Conservation (phyloP, 805 yeast species). For the Millerozyma acaciae region DNA sequence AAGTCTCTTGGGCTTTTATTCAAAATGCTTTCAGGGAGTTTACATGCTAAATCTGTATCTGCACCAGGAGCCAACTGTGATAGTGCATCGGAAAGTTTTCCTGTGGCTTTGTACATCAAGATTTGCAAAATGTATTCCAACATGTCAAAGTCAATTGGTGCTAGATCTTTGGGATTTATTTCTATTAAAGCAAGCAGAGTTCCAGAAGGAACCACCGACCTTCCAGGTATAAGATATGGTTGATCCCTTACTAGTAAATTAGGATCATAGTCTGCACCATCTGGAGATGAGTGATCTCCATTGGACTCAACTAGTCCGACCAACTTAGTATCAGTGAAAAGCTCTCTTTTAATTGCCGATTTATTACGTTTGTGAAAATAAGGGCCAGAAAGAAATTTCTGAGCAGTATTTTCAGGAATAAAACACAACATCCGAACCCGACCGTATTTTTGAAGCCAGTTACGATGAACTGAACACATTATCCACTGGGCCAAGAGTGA, state of each 20-base stretch:
- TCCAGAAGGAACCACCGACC: slow-evolving; percentile 25
- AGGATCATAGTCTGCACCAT: slow-evolving; percentile 35
- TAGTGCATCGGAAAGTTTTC: slow-evolving; percentile 45
- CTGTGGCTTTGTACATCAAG: slow-evolving; percentile 46
- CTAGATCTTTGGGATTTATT: slow-evolving; percentile 39
- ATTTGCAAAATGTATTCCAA: slow-evolving; percentile 67
- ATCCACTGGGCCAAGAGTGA: slow-evolving; percentile 73
- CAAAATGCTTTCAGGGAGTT: slow-evolving; percentile 30
- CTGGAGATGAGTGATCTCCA: slow-evolving; percentile 17
- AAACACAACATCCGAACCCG: slow-evolving; percentile 72
- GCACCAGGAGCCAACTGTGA: slow-evolving; percentile 81
- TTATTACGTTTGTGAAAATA: slow-evolving; percentile 54
- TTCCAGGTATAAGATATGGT: slow-evolving; percentile 28
- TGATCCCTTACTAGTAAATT: slow-evolving; percentile 32
- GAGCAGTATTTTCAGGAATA: slow-evolving; percentile 53
- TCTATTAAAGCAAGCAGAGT: slow-evolving; percentile 54
- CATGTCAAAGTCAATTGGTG: slow-evolving; percentile 41
- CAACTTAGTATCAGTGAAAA: slow-evolving; percentile 56
- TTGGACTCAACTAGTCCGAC: slow-evolving; percentile 42
- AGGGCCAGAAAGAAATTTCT: slow-evolving; percentile 53
- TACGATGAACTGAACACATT: slow-evolving; percentile 59
- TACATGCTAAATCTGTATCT: slow-evolving; percentile 41
- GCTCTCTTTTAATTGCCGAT: slow-evolving; percentile 59
- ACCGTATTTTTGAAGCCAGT: slow-evolving; percentile 72
- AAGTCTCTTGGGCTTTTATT: slow-evolving; percentile 47